phyloP scores from a whole-genome alignment of 2,329 filamentous ascomycete genomes.

The Pseudopyrenochaeta lycopersici region DNA sequence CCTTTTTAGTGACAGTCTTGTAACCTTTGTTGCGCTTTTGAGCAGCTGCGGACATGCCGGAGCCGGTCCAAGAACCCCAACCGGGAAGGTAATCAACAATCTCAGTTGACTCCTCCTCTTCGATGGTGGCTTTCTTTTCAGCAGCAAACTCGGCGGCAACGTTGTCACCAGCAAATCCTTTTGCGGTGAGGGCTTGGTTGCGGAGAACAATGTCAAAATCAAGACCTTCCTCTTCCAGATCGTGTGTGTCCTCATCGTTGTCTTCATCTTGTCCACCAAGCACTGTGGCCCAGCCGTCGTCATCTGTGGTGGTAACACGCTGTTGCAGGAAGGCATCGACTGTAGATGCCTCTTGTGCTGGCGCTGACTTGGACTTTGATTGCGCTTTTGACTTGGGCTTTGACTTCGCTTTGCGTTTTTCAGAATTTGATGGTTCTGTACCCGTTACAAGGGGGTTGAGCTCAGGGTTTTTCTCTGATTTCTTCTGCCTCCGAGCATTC shows the following conservation, averaged over 20 bases:
- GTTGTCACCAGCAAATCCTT: slow-evolving; percentile 87
- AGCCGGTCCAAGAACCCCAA: slow-evolving; percentile 92
- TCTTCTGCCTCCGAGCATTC: slow-evolving; percentile 41
- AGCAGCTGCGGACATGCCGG: slow-evolving; percentile 77
- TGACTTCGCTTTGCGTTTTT: slow-evolving; percentile 15
- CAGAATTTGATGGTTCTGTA: slow-evolving; percentile 9
- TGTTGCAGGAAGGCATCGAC: slow-evolving; percentile 43
- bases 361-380: slow-evolving; percentile 21
- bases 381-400: slow-evolving; percentile 27
- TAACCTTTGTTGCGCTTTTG: slow-evolving; percentile 61
- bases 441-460: slow-evolving; percentile 13
- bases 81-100: slow-evolving; percentile 87
- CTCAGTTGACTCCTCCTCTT: slow-evolving; percentile 83
- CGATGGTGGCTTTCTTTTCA: slow-evolving; percentile 77
- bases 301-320: slow-evolving; percentile 45
- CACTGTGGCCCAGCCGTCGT: slow-evolving; percentile 57
- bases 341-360: slow-evolving; percentile 17
- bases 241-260: slow-evolving; percentile 30
- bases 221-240: slow-evolving; percentile 51
- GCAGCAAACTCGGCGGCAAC: slow-evolving; percentile 80
- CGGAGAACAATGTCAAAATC: slow-evolving; percentile 54
- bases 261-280: slow-evolving; percentile 46
- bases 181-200: slow-evolving; percentile 74
- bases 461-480: slow-evolving; percentile 20
- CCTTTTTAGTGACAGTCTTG: slow-evolving; percentile 69